A percentile compares a stretch with the other conserved stretches of the same genome.
phyloP scores from a whole-genome alignment of 2,329 filamentous ascomycete species.

The Bipolaris zeicola region DNA sequence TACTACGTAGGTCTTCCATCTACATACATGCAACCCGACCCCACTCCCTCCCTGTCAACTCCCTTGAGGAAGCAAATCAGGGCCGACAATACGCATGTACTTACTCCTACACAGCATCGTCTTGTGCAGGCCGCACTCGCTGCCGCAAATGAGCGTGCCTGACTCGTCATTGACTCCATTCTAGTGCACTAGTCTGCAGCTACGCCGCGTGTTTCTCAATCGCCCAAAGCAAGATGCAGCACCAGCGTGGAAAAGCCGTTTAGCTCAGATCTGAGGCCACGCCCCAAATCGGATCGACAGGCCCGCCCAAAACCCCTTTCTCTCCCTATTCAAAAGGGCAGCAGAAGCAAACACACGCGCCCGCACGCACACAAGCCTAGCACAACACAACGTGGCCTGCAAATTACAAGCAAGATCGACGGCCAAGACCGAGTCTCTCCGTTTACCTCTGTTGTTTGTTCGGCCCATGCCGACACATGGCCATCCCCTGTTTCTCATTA shows the following conservation, averaged over 20 bases:
- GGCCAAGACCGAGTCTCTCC: slow-evolving; percentile 5
- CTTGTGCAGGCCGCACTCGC: neutral
- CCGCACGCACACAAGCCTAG: neutral
- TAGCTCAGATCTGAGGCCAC: slow-evolving; percentile 39
- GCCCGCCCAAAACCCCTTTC: slow-evolving; percentile 39
- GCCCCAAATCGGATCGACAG: slow-evolving; percentile 40
- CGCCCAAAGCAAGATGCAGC: slow-evolving; percentile 38
- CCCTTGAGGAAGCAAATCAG: slow-evolving; percentile 10
- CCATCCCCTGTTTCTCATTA: neutral
- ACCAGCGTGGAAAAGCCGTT: slow-evolving; percentile 39
- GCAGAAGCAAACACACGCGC: slow-evolving; percentile 21
- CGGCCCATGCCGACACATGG: slow-evolving; percentile 9
- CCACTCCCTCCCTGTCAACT: neutral
- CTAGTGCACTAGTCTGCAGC: slow-evolving; percentile 17
- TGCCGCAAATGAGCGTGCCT: slow-evolving; percentile 10
- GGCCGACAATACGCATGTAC: slow-evolving; percentile 7
- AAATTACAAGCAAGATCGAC: slow-evolving; percentile 6
- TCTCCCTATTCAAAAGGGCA: slow-evolving; percentile 12
- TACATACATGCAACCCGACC: neutral
- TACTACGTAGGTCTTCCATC: neutral
- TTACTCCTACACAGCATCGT: neutral
- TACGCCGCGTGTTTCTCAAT: slow-evolving; percentile 14
- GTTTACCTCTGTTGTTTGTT: neutral
- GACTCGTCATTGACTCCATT: slow-evolving; percentile 24
- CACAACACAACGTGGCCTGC: slow-evolving; percentile 14